Conservation (phyloP, 2,329 filamentous ascomycete species). For the Purpureocillium lavendulum region DNA sequence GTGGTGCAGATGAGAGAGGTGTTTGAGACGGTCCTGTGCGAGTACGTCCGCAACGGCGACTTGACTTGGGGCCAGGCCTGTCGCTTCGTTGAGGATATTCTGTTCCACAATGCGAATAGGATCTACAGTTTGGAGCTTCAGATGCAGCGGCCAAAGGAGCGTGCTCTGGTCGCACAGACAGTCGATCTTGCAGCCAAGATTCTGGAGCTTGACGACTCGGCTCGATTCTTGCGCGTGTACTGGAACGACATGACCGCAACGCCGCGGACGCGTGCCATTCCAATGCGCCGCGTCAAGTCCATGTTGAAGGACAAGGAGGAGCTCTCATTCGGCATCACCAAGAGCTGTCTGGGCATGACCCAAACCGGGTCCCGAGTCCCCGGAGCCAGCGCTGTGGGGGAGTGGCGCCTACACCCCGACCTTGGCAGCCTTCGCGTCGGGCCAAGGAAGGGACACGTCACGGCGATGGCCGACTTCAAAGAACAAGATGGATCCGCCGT, state of each 20-base stretch:
- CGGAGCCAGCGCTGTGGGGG: constrained; percentile 49
- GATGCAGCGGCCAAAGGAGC: background rate
- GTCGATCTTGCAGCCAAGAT: background rate
- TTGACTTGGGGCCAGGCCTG: constrained; percentile 55
- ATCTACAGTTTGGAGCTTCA: constrained; percentile 52
- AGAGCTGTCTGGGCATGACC: constrained; percentile 56
- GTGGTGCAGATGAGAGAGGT: constrained; percentile 64
- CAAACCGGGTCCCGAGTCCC: constrained; percentile 55
- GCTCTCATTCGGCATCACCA: constrained; percentile 50
- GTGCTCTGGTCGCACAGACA: background rate
- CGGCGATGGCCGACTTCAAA: constrained; percentile 58
- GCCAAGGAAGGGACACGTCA: constrained; percentile 52
- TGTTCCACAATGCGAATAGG: constrained; percentile 72
- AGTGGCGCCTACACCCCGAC: constrained; percentile 60
- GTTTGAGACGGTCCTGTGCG: constrained; percentile 57
- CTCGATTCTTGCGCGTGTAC: constrained; percentile 58
- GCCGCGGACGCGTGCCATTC: constrained; percentile 57
- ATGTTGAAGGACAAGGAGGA: constrained; percentile 35
- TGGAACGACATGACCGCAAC: constrained; percentile 75
- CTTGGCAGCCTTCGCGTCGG: constrained; percentile 52
- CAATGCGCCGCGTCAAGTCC: constrained; percentile 46
- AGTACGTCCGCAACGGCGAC: constrained; percentile 57
- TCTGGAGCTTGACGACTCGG: background rate
- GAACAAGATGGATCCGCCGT: constrained; percentile 44
- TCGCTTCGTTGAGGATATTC: constrained; percentile 53